These are phyloP conservation scores for Gliomastix tumulicola DNA, from an alignment of 2,329 filamentous ascomycete genomes.

Conservation along the genomic window DNA sequence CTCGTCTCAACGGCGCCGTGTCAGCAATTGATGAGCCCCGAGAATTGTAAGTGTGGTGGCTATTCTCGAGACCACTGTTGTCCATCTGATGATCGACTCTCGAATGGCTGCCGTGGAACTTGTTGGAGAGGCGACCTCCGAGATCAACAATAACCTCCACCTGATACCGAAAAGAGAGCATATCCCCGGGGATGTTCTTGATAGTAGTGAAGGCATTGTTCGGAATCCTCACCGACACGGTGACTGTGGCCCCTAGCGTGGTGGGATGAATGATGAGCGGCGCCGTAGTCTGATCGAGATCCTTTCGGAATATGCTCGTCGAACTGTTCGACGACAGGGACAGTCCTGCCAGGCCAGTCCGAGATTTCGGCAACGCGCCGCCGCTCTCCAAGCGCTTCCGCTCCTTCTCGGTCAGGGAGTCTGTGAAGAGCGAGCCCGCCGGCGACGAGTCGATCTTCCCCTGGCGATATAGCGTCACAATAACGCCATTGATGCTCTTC, in stretches of 20 bases:
- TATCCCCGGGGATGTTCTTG: conserved; percentile 77
- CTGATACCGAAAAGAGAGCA: conserved; percentile 94
- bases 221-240: conserved; percentile 76
- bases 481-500: conserved; percentile 86
- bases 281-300: conserved; percentile 81
- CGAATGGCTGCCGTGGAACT: conserved; percentile 32
- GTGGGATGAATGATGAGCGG: conserved; percentile 81
- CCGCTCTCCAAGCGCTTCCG: conserved; percentile 67
- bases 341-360: conserved; percentile 78
- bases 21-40: conserved; percentile 66
- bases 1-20: conserved; percentile 76
- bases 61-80: not conserved
- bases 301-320: conserved; percentile 91
- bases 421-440: conserved; percentile 39
- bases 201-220: conserved; percentile 93
- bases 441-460: conserved; percentile 79
- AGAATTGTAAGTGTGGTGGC: conserved; percentile 9
- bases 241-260: conserved; percentile 72
- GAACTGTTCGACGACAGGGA: conserved; percentile 82
- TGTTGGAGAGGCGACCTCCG: conserved; percentile 75
- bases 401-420: conserved; percentile 51
- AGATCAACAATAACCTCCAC: conserved; percentile 90
- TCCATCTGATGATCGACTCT: conserved; percentile 1
- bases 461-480: conserved; percentile 86
- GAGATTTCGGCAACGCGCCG: conserved; percentile 80